A percentile compares a stretch with the other conserved stretches of the same genome.
Evolutionary conservation across 2,329 filamentous ascomycete genomes (phyloP).

Genomic region (Diaporthe sp.): DNA sequence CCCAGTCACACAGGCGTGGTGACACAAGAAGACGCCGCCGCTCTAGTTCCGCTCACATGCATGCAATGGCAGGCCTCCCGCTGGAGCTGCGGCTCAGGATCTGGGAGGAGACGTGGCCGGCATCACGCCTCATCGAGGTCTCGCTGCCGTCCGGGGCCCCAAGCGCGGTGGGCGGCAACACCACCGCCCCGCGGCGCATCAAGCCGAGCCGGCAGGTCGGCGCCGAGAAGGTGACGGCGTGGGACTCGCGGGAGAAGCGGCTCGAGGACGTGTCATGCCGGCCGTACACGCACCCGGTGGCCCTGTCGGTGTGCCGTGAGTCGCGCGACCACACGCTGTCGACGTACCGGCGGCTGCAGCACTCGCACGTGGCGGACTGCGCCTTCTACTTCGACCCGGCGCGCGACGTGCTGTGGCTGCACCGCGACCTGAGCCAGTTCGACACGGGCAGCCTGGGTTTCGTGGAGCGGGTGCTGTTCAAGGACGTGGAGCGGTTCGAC

Average conservation of each 20-base stretch:
- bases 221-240: slow-evolving; percentile 29
- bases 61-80: slow-evolving; percentile 26
- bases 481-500: slow-evolving; percentile 34
- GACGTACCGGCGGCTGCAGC: slow-evolving; percentile 34
- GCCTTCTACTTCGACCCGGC: slow-evolving; percentile 34
- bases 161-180: neutral
- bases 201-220: slow-evolving; percentile 35
- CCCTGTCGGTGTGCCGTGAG: slow-evolving; percentile 35
- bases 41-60: slow-evolving; percentile 15
- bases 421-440: slow-evolving; percentile 36
- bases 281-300: slow-evolving; percentile 26
- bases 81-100: slow-evolving; percentile 33
- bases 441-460: slow-evolving; percentile 16
- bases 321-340: slow-evolving; percentile 31
- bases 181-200: slow-evolving; percentile 17
- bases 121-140: slow-evolving; percentile 32
- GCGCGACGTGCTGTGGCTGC: slow-evolving; percentile 35
- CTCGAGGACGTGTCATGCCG: slow-evolving; percentile 30
- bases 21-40: neutral
- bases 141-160: slow-evolving; percentile 17
- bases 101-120: slow-evolving; percentile 35
- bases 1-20: neutral
- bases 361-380: slow-evolving; percentile 25
- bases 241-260: slow-evolving; percentile 24
- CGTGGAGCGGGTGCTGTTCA: slow-evolving; percentile 33